phyloP scores from a whole-genome alignment of 2,329 filamentous ascomycete species.

The Trichoderma afroharzianum region DNA sequence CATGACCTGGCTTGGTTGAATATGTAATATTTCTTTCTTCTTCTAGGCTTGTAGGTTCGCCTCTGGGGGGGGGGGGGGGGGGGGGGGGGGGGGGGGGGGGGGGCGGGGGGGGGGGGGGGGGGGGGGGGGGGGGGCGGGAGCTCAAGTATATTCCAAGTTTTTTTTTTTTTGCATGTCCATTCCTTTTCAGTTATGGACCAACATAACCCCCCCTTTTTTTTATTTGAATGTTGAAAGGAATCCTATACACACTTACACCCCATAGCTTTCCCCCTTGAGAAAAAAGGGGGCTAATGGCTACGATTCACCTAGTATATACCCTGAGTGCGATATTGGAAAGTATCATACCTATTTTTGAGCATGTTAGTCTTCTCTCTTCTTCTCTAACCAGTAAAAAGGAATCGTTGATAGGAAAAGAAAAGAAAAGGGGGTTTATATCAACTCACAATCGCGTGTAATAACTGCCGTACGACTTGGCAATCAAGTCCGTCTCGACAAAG shows the following conservation, averaged over 20 bases:
- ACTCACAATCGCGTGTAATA: conserved; percentile 82
- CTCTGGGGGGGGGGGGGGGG: no score
- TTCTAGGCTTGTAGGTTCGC: no score
- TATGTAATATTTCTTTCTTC: background rate
- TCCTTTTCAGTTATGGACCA: background rate
- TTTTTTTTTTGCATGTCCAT: background rate
- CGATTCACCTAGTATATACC: conserved; percentile 65
- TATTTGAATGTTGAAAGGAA: background rate
- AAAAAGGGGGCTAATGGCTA: background rate
- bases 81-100: no score
- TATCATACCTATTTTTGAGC: conserved; percentile 62
- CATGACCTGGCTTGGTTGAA: background rate
- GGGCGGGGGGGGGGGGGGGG: no score
- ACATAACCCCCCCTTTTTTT: background rate
- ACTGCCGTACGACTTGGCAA: conserved; percentile 77
- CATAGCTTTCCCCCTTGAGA: background rate
- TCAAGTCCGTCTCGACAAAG: conserved; percentile 75
- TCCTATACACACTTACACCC: background rate
- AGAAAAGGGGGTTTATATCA: no score
- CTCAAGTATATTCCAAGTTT: background rate
- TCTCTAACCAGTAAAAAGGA: no score
- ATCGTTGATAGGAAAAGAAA: no score
- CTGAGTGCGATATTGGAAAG: conserved; percentile 83
- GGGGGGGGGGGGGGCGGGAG: no score
- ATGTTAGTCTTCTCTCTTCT: background rate